Conservation (phyloP, 2,329 filamentous ascomycete species). For the Trichophyton schoenleinii region DNA sequence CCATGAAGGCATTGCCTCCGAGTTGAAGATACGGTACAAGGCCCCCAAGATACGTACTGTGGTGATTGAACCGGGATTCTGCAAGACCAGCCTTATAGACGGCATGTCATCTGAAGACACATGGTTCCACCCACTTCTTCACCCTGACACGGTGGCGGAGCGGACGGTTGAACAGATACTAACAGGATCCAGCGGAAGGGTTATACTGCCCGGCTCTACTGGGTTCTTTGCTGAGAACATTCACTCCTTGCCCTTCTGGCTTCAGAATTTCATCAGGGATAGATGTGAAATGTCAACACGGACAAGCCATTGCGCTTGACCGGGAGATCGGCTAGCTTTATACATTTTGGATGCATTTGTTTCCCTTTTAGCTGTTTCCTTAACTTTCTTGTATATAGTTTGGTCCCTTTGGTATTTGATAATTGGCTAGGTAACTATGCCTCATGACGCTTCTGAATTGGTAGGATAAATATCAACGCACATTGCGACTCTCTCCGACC, state of each 20-base stretch:
- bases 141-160: conserved; percentile 53
- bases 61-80: conserved; percentile 52
- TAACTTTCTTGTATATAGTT: background rate
- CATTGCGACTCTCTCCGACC: background rate
- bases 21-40: conserved; percentile 48
- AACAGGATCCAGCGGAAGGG: conserved; percentile 43
- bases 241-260: conserved; percentile 50
- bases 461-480: background rate
- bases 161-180: conserved; percentile 49
- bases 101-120: conserved; percentile 41
- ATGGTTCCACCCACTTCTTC: conserved; percentile 43
- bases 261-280: conserved; percentile 42
- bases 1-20: conserved; percentile 52
- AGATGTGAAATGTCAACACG: conserved; percentile 20
- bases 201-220: conserved; percentile 42
- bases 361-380: background rate
- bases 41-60: conserved; percentile 54
- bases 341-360: background rate
- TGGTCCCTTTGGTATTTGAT: background rate
- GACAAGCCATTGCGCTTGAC: background rate
- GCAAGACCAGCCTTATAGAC: conserved; percentile 47
- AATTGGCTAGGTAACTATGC: background rate
- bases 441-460: background rate
- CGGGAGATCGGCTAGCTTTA: background rate
- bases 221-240: conserved; percentile 32